Evolutionary conservation across 805 yeast genomes (phyloP).

Genomic region (Candida manassasensis): DNA sequence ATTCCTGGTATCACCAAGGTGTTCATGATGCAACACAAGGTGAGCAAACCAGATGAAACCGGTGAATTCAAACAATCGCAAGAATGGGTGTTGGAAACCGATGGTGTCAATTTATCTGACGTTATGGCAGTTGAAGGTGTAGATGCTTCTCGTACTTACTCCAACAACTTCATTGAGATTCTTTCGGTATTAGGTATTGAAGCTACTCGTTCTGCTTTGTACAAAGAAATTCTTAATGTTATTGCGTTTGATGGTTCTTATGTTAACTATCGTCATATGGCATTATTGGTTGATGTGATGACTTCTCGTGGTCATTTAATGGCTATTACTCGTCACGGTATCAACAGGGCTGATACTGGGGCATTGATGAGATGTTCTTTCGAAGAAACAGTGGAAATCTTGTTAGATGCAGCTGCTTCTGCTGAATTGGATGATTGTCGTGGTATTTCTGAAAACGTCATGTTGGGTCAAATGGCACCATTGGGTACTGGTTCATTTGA

Average conservation of each 20-base stretch:
- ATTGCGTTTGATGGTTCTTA: slow-evolving; percentile 99
- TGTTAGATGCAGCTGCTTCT: slow-evolving; percentile 96
- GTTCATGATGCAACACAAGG: slow-evolving; percentile 82
- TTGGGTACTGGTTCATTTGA: slow-evolving; percentile 98
- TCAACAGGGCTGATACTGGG: slow-evolving; percentile 97
- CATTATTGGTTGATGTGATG: slow-evolving; percentile 95
- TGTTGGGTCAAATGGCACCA: slow-evolving; percentile 97
- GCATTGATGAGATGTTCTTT: slow-evolving; percentile 99
- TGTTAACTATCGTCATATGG: slow-evolving; percentile 98
- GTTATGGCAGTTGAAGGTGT: slow-evolving; percentile 96
- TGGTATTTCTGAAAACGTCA: slow-evolving; percentile 97
- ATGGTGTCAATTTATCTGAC: slow-evolving; percentile 93
- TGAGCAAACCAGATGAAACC: slow-evolving; percentile 63
- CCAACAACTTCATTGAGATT: slow-evolving; percentile 94
- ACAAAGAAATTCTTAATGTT: slow-evolving; percentile 91
- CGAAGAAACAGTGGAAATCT: slow-evolving; percentile 97
- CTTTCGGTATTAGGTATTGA: slow-evolving; percentile 95
- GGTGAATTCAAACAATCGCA: slow-evolving; percentile 88
- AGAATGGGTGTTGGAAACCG: slow-evolving; percentile 98
- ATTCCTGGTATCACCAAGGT: slow-evolving; percentile 89
- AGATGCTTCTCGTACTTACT: slow-evolving; percentile 83
- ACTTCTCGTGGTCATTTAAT: slow-evolving; percentile 96
- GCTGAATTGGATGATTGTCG: slow-evolving; percentile 98
- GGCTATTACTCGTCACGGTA: slow-evolving; percentile 99
- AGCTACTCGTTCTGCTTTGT: slow-evolving; percentile 93